Evolutionary conservation across 768 basidiomycete species (phyloP).

Genomic region (Tricholomella constricta): DNA sequence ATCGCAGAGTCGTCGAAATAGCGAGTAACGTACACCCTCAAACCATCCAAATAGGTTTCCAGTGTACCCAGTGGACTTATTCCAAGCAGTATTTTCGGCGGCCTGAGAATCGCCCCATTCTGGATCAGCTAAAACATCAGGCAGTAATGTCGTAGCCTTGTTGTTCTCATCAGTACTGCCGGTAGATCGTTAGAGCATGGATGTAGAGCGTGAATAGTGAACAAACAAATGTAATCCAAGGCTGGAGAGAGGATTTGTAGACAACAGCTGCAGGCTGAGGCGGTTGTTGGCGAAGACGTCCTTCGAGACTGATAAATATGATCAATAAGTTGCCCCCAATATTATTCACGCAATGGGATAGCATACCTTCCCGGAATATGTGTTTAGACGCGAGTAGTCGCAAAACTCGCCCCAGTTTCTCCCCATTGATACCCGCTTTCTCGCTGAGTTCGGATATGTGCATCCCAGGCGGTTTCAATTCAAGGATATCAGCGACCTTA

Average conservation of each 20-base stretch:
- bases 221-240: conserved; percentile 30
- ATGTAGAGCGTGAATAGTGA: not conserved
- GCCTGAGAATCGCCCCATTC: conserved; percentile 29
- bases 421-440: conserved; percentile 31
- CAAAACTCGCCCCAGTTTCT: conserved; percentile 41
- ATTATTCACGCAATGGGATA: not conserved
- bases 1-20: no score
- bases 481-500: conserved; percentile 40
- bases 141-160: conserved; percentile 24
- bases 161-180: conserved; percentile 23
- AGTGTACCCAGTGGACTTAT: conserved; percentile 9
- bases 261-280: conserved; percentile 35
- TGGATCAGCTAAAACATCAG: conserved; percentile 38
- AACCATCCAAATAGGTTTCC: conserved; percentile 12
- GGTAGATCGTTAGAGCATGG: not conserved
- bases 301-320: conserved; percentile 27
- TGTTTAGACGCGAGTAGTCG: conserved; percentile 42
- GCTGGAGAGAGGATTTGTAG: conserved; percentile 29
- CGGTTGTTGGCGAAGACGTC: conserved; percentile 46
- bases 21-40: conserved; percentile 14
- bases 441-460: conserved; percentile 33
- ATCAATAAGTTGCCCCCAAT: not conserved
- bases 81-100: conserved; percentile 17
- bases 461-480: conserved; percentile 36
- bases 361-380: conserved; percentile 34